Evolutionary conservation across 2,329 filamentous ascomycete species (phyloP).

Genomic region (Aulographum hederae): DNA sequence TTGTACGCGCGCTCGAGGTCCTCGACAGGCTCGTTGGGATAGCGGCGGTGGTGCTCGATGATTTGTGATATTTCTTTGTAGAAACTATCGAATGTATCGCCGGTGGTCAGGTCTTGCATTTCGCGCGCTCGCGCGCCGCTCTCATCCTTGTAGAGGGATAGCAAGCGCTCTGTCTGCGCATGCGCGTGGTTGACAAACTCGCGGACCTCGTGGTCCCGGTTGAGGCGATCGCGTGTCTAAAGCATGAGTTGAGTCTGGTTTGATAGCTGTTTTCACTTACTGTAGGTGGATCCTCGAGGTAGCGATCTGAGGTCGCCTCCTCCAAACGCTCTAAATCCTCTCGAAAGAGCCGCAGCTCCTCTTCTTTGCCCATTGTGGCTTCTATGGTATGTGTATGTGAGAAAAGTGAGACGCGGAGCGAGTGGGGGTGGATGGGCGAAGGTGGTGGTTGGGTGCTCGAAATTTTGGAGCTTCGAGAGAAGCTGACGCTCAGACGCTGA

Average conservation of each 20-base stretch:
- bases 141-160: constrained; percentile 70
- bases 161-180: constrained; percentile 60
- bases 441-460: too few relatives aligned
- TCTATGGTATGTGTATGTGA: too few relatives aligned
- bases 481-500: too few relatives aligned
- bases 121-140: constrained; percentile 57
- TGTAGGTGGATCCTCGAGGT: constrained; percentile 74
- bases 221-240: constrained; percentile 73
- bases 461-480: too few relatives aligned
- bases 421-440: too few relatives aligned
- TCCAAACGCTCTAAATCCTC: constrained; percentile 95
- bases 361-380: too few relatives aligned
- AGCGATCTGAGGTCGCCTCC: constrained; percentile 78
- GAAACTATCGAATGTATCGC: constrained; percentile 85
- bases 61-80: constrained; percentile 68
- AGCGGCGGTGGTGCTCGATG: constrained; percentile 74
- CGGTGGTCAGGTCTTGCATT: constrained; percentile 64
- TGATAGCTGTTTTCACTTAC: constrained; percentile 29
- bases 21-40: constrained; percentile 88
- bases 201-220: constrained; percentile 80
- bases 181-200: constrained; percentile 79
- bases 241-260: constrained; percentile 4
- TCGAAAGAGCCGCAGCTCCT: constrained; percentile 85
- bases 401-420: too few relatives aligned
- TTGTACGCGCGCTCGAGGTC: constrained; percentile 90